Evolutionary conservation across 1,284 basidiomycete genomes (phyloP).

Genomic region (Gomphus bonarii): DNA sequence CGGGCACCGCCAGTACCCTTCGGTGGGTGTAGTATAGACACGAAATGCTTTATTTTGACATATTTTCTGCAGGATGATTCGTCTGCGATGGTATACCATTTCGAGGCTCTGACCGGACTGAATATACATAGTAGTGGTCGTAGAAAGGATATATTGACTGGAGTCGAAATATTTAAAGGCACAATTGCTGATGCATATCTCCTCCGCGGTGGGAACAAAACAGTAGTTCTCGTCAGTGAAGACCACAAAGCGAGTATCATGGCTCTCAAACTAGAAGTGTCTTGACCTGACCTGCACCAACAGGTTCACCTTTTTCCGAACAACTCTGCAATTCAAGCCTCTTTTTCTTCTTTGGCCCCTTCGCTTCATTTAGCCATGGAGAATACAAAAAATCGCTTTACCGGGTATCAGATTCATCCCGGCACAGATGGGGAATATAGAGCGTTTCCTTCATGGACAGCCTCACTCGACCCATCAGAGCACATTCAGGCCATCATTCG

Average conservation of each 20-base stretch:
- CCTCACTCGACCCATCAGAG: slow-evolving; percentile 44
- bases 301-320: slow-evolving; percentile 60
- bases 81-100: slow-evolving; percentile 67
- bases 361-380: slow-evolving; percentile 46
- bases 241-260: slow-evolving; percentile 33
- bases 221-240: slow-evolving; percentile 52
- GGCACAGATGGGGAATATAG: slow-evolving; percentile 36
- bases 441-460: slow-evolving; percentile 56
- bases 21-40: slow-evolving; percentile 33
- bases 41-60: neutral
- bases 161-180: slow-evolving; percentile 48
- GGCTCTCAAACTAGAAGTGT: slow-evolving; percentile 26
- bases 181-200: slow-evolving; percentile 49
- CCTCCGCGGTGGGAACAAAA: slow-evolving; percentile 34
- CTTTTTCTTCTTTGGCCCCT: slow-evolving; percentile 33
- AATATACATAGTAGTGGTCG: slow-evolving; percentile 29
- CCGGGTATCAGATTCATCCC: slow-evolving; percentile 44
- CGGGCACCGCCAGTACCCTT: slow-evolving; percentile 46
- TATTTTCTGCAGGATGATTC: slow-evolving; percentile 32
- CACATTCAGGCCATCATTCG: slow-evolving; percentile 39
- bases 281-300: neutral
- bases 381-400: slow-evolving; percentile 32
- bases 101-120: slow-evolving; percentile 70
- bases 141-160: slow-evolving; percentile 34
- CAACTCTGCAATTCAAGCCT: slow-evolving; percentile 29